Evolutionary conservation across 139 green algal species (phyloP), one percentile per base, ranked within the genome.

Genomic region (Zygnema cylindricum): DNA sequence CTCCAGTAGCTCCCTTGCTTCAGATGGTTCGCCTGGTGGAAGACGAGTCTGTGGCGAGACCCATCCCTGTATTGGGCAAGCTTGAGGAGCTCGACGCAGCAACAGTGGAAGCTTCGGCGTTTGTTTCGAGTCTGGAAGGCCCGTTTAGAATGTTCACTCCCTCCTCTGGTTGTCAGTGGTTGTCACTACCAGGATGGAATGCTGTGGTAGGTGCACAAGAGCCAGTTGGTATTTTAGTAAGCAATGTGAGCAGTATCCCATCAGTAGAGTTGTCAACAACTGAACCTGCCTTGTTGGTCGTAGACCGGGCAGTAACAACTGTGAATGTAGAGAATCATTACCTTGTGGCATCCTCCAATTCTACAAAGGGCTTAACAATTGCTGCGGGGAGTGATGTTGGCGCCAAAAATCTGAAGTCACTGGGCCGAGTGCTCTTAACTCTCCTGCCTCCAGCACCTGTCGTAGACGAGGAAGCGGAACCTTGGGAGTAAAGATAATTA

Each of bases 131-230:
- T 69, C 69, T 75, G 71, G 43, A 88, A 36, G 82, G 75, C 23
- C 84, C 55, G 32, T 89, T 89, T 69, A 75, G 69, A 33, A 38
- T 89, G 33, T 89, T 89, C 84, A 54, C 84, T 22, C 38, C 84
- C 25, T 0, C 84, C 41, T 43, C 22, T 22, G 81, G 57, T 23
- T 25, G 41, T 22, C 39, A 35, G 23, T 90, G 86, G 86, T 57
- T 82, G 32, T 78, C 81, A 79, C 41, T 90, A 25, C 86, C 86
- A 0, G 39, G 38, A 23, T 90, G 86, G 86, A 33, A 54, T 1
- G 57, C 82, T 25, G 35, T 90, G 16, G 23, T 35, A 11, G 33
- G 21, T 36, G 86, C 84, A 77, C 30, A 36, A 1, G 25, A 76
- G 23, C 78, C 84, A 30, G 81, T 90, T 25, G 86, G 76, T 30